These are phyloP conservation scores for Ceratocystis cacaofunesta DNA, from an alignment of 2,329 filamentous ascomycete genomes.

Conservation along the genomic window DNA sequence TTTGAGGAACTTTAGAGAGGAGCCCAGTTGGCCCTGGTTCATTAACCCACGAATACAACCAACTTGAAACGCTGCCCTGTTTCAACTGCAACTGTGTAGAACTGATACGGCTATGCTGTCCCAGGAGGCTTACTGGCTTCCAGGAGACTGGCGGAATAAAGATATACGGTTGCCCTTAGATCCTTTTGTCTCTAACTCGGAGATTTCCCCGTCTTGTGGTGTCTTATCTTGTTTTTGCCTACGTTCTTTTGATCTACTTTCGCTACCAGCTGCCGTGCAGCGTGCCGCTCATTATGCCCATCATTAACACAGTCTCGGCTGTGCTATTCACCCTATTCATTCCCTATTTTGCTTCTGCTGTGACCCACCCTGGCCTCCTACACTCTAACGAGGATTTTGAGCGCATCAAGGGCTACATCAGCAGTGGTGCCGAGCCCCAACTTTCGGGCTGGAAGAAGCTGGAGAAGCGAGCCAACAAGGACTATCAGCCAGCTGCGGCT, in stretches of 20 bases:
- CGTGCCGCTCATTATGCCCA: neutral
- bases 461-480: conserved; percentile 22
- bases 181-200: neutral
- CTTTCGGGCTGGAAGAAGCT: conserved; percentile 25
- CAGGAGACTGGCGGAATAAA: neutral
- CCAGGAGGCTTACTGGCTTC: neutral
- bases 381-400: conserved; percentile 27
- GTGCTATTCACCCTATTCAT: neutral
- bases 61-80: neutral
- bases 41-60: neutral
- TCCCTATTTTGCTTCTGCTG: neutral
- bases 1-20: too few relatives aligned
- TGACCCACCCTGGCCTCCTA: conserved; percentile 19
- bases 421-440: conserved; percentile 25
- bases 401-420: conserved; percentile 27
- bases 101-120: neutral
- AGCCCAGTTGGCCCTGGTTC: too few relatives aligned
- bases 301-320: neutral
- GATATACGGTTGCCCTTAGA: neutral
- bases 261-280: neutral
- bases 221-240: neutral
- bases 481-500: conserved; percentile 22
- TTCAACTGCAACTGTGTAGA: neutral
- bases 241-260: neutral
- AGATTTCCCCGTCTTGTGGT: neutral